Percentiles rank a stretch among this genome's conserved stretches.
Conservation (phyloP, 2,329 filamentous ascomycete species). For the Alternaria burnsii region DNA sequence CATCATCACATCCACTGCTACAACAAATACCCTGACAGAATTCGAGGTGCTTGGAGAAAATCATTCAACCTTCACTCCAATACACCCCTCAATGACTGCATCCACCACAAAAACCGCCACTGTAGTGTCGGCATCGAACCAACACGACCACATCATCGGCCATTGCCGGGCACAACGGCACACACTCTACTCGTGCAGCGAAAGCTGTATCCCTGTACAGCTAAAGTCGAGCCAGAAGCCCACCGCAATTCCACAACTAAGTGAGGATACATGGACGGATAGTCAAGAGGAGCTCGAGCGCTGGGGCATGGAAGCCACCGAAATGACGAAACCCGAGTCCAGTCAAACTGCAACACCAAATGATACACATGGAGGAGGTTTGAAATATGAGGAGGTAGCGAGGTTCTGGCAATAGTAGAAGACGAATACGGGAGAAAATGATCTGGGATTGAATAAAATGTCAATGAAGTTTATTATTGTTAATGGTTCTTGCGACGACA, state of each 20-base stretch:
- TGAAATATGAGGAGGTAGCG: slow-evolving; percentile 4
- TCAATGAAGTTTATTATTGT: neutral
- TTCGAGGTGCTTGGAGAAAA: neutral
- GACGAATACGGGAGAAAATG: neutral
- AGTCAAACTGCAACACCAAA: neutral
- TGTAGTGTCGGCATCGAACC: slow-evolving; percentile 5
- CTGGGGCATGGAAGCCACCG: slow-evolving; percentile 12
- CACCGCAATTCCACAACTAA: neutral
- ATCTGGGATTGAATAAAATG: neutral
- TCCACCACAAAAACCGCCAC: slow-evolving; percentile 1
- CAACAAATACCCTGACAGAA: neutral
- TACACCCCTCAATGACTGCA: slow-evolving; percentile 1
- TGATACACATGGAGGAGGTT: neutral
- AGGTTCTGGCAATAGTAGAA: slow-evolving; percentile 4
- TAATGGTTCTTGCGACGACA: neutral
- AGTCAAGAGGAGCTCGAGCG: slow-evolving; percentile 17
- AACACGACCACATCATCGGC: slow-evolving; percentile 17
- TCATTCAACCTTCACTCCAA: neutral
- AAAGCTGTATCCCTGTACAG: neutral
- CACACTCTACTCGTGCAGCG: slow-evolving; percentile 11
- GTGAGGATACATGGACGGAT: slow-evolving; percentile 14
- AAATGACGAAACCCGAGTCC: neutral
- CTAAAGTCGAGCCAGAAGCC: neutral
- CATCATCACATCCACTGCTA: slow-evolving; percentile 1
- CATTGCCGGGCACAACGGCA: slow-evolving; percentile 21